Evolutionary conservation across 1,139 yeast species (phyloP).

Genomic region (Blastobotrys capitulatus): DNA sequence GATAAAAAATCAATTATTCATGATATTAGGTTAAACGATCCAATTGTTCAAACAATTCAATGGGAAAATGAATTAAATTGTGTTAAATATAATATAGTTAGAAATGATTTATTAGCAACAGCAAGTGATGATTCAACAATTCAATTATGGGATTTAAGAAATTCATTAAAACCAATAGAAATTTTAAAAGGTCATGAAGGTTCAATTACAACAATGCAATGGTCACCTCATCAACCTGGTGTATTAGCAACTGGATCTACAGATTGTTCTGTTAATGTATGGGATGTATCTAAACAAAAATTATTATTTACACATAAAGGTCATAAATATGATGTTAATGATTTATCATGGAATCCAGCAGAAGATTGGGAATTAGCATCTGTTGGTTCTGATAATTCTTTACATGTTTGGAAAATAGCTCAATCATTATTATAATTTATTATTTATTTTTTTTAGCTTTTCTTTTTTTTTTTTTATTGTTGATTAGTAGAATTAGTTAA

Average conservation of each 20-base stretch:
- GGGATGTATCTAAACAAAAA: constrained; percentile 47
- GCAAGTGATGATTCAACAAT: constrained; percentile 63
- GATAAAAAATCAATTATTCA: constrained; percentile 61
- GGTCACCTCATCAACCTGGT: constrained; percentile 62
- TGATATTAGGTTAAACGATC: constrained; percentile 39
- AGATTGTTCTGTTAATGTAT: constrained; percentile 65
- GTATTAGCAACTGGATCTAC: constrained; percentile 68
- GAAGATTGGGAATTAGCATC: constrained; percentile 74
- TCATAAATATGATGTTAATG: constrained; percentile 83
- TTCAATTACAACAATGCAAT: constrained; percentile 37
- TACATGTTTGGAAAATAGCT: constrained; percentile 73
- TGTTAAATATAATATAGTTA: constrained; percentile 55
- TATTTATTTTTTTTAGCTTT: background rate
- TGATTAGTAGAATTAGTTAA: constrained; percentile 40
- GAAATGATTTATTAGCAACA: constrained; percentile 54
- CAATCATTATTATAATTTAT: constrained; percentile 32
- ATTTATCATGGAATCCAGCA: constrained; percentile 78
- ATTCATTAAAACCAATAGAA: constrained; percentile 41
- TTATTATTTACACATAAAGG: constrained; percentile 77
- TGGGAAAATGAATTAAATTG: constrained; percentile 52
- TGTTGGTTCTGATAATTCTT: constrained; percentile 82
- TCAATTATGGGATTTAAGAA: constrained; percentile 66
- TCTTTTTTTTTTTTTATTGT: background rate
- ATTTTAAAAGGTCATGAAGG: constrained; percentile 33
- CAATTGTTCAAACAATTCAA: constrained; percentile 13